Base-by-base conservation (phyloP, 2,329 filamentous ascomycete species). In the Aspergillus latus region DNA sequence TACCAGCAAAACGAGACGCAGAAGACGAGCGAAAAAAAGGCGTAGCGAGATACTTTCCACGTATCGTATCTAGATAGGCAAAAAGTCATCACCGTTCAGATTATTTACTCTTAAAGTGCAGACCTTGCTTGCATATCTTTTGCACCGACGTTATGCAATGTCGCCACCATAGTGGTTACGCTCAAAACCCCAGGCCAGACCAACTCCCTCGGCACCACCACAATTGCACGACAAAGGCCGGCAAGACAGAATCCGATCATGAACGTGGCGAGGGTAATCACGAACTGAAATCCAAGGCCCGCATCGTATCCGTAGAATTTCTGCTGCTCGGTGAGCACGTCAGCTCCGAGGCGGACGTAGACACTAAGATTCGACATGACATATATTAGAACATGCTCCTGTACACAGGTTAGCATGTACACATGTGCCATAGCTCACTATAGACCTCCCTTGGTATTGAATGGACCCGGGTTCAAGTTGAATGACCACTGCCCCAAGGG, bases 121-220 rank as follows among this genome's bases (percentile, higher is more conserved):
- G 56, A 78, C 45, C 52, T 49, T 77, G 57, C 66, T 67, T 56
- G 78, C 2, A 83, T 65, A 0, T 74, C 72, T 2, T 70, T 68
- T 2, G 79, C 80, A 76, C 79, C 81, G 0, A 82, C 84, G 28
- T 72, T 70, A 64, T 90, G 87, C 78, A 90, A 85, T 59, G 86
- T 84, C 62, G 87, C 86, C 75, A 88, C 84, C 26, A 89, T 70
- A 0, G 85, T 83, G 10, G 87, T 84, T 26, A 85, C 84, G 10
- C 64, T 57, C 5, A 84, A 64, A 0, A 76, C 74, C 1, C 74
- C 72, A 0, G 80, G 81, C 82, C 82, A 84, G 2, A 84, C 86
- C 80, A 89, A 86, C 11, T 85, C 81, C 0, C 84, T 83, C 3
- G 72, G 72, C 29, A 63, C 61, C 0, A 74, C 71, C 3, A 88